These are phyloP conservation scores for Pterula multifida DNA, from an alignment of 1,284 basidiomycete genomes.

Conservation along the genomic window DNA sequence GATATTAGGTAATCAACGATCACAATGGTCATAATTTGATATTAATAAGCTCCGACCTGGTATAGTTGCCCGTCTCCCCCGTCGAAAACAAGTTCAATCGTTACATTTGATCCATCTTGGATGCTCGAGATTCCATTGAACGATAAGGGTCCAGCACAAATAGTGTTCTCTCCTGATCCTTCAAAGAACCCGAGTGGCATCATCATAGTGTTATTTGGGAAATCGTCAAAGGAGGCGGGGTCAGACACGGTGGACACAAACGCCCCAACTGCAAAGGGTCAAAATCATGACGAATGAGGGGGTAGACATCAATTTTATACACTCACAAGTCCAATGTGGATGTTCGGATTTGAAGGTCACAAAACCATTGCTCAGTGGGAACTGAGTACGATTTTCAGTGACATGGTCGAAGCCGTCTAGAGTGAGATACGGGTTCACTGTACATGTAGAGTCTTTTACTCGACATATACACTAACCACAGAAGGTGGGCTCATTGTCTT, in stretches of 20 bases:
- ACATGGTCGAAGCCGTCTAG: slow-evolving; percentile 39
- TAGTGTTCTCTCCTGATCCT: slow-evolving; percentile 47
- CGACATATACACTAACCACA: slow-evolving; percentile 29
- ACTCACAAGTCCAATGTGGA: slow-evolving; percentile 38
- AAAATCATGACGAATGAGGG: slow-evolving; percentile 4
- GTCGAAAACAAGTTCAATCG: slow-evolving; percentile 46
- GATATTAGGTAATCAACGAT: too few species aligned
- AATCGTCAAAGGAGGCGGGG: slow-evolving; percentile 48
- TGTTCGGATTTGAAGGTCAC: slow-evolving; percentile 51
- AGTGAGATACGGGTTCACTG: not conserved
- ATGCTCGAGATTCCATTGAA: slow-evolving; percentile 36
- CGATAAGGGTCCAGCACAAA: slow-evolving; percentile 42
- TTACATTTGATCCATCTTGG: slow-evolving; percentile 43
- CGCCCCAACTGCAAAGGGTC: slow-evolving; percentile 30
- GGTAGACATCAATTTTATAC: too few species aligned
- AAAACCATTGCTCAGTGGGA: slow-evolving; percentile 47
- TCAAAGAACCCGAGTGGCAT: slow-evolving; percentile 38
- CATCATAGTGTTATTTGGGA: slow-evolving; percentile 28
- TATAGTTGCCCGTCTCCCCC: slow-evolving; percentile 59
- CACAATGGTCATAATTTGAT: not conserved
- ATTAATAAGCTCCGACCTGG: slow-evolving; percentile 32
- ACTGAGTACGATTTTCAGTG: slow-evolving; percentile 39
- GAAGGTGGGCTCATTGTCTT: slow-evolving; percentile 44
- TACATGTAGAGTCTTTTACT: not conserved
- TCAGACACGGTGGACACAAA: slow-evolving; percentile 41